A percentile compares a stretch with the other conserved stretches of the same genome.
phyloP scores from a whole-genome alignment of 1,284 basidiomycete genomes.

The Marasmius oreades region DNA sequence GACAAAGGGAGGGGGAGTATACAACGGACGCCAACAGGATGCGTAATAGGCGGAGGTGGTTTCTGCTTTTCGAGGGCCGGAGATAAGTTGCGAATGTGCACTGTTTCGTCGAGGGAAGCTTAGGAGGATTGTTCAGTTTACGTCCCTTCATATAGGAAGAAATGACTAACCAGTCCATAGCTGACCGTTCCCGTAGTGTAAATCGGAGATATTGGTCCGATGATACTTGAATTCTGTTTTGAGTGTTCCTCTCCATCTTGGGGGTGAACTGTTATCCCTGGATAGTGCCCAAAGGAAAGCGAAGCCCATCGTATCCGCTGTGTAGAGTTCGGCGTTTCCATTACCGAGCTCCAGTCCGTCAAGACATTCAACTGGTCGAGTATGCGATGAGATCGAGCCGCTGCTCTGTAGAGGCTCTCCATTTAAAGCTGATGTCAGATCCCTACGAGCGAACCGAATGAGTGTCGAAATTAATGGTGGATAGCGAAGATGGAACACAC shows the following conservation, averaged over 20 bases:
- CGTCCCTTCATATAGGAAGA: background rate
- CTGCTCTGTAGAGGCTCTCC: slow-evolving; percentile 47
- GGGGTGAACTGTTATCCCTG: slow-evolving; percentile 37
- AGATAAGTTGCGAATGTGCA: slow-evolving; percentile 50
- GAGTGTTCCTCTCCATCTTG: slow-evolving; percentile 52
- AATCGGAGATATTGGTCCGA: slow-evolving; percentile 78
- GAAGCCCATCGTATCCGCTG: slow-evolving; percentile 84
- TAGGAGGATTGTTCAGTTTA: slow-evolving; percentile 10
- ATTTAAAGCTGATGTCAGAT: slow-evolving; percentile 43
- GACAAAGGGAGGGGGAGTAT: slow-evolving; percentile 67
- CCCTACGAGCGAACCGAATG: slow-evolving; percentile 40
- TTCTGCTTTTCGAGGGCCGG: slow-evolving; percentile 27
- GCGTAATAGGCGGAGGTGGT: slow-evolving; percentile 51
- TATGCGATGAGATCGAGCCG: slow-evolving; percentile 72
- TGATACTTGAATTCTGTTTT: slow-evolving; percentile 65
- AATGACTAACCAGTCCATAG: slow-evolving; percentile 76
- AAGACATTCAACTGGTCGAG: slow-evolving; percentile 65
- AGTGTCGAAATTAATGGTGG: background rate
- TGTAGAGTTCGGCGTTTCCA: slow-evolving; percentile 56
- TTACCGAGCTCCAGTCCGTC: slow-evolving; percentile 44
- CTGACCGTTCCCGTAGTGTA: slow-evolving; percentile 60
- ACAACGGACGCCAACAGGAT: slow-evolving; percentile 67
- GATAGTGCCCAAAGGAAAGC: slow-evolving; percentile 74
- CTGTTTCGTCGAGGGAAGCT: slow-evolving; percentile 88
- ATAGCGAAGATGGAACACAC: slow-evolving; percentile 38